Evolutionary conservation across 2,329 filamentous ascomycete species (phyloP), one percentile per base, ranked within the genome.

Genomic region (Zarea fungicola): DNA sequence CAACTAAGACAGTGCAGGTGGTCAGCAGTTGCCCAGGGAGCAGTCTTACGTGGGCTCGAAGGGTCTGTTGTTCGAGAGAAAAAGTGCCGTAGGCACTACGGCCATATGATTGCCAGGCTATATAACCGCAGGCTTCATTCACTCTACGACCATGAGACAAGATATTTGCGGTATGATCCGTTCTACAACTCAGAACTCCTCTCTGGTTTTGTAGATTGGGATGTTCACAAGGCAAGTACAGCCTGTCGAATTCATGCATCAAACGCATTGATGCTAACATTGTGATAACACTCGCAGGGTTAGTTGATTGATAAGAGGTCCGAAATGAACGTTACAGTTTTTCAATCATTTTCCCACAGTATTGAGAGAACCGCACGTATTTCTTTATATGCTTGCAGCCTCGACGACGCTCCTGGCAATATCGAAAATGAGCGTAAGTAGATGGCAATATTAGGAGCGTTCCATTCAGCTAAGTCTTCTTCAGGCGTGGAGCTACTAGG

Each of bases 51-150:
- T 21, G 52, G 52, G 0, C 34, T 53, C 4, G 52, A 53, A 36
- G 52, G 52, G 3, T 49, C 19, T 4, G 52, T 51, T 16, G 45
- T 51, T 26, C 31, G 26, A 0, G 50, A 54, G 25, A 54, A 48
- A 22, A 54, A 46, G 9, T 53, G 50, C 11, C 51, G 50, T 11
- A 36, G 48, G 31, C 52, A 52, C 10, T 54, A 51, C 9, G 45
- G 45, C 2, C 7, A 8, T 14, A 14, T 8, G 14, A 8, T 29
- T 14, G 8, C 28, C 28, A 8, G 28, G 8, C 28, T 14, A 29
- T 29, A 8, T 13, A 1, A 11, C 10, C 31, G 18, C 3, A 4
- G 3, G 6, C 1, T 18, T 2, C 13, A 35, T 7, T 0, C 1
- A 0, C 8, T 18, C 16, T 48, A 42, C 5, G 45, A 48, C 13